phyloP scores from a whole-genome alignment of 257 asterid genomes.

The Lavandula angustifolia region DNA sequence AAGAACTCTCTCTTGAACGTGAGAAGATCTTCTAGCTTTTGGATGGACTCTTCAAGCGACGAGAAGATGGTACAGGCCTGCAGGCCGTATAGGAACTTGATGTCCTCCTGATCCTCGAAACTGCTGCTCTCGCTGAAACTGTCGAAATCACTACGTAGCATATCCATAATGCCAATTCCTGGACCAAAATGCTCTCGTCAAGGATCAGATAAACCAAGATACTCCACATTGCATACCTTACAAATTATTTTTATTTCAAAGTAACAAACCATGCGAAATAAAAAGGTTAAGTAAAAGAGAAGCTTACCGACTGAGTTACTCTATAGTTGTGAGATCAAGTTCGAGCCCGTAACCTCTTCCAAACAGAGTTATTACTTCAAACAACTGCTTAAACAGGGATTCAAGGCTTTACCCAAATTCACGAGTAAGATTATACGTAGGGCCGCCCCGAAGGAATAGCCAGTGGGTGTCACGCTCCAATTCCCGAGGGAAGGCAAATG shows the following conservation, averaged over 20 bases:
- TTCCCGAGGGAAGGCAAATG: conserved; percentile 6
- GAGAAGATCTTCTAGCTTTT: conserved; percentile 83
- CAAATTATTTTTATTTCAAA: no score
- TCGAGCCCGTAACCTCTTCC: conserved; percentile 15
- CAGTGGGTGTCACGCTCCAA: no score
- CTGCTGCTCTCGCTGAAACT: conserved; percentile 80
- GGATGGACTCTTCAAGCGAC: conserved; percentile 76
- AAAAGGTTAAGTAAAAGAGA: conserved; percentile 4
- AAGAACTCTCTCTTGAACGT: conserved; percentile 69
- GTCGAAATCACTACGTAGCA: conserved; percentile 59
- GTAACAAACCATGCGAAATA: no score
- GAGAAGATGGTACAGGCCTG: conserved; percentile 77
- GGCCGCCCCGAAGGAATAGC: no score
- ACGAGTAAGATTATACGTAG: no score
- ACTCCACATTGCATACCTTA: neutral
- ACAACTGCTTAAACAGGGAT: no score
- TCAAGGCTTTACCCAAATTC: no score
- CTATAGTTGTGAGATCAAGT: conserved; percentile 15
- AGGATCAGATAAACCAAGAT: conserved; percentile 18
- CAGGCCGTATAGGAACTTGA: conserved; percentile 67
- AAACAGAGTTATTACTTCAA: conserved; percentile 3
- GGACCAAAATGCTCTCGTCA: conserved; percentile 25
- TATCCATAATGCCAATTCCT: conserved; percentile 60
- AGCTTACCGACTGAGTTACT: conserved; percentile 36
- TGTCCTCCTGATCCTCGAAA: conserved; percentile 80